These are phyloP conservation scores for Pseudocercospora musae DNA, from an alignment of 2,329 filamentous ascomycete species.

Conservation along the genomic window DNA sequence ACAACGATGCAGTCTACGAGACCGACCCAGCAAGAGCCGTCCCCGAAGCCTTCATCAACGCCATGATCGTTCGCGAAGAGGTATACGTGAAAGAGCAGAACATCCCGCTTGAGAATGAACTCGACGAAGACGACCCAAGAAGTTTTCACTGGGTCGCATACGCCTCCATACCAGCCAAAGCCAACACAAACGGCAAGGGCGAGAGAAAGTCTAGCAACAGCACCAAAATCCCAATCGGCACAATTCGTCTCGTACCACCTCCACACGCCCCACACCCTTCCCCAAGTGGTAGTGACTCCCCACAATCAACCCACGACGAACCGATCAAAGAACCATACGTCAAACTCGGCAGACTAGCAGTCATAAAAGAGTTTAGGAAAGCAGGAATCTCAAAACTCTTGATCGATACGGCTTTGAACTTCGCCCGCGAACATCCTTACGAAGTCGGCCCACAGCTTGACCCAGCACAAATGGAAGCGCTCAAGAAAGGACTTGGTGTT, in stretches of 20 bases:
- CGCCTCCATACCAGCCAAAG: slow-evolving; percentile 52
- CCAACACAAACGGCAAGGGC: slow-evolving; percentile 33
- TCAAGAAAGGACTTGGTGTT: slow-evolving; percentile 35
- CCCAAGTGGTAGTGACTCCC: slow-evolving; percentile 26
- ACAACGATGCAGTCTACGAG: slow-evolving; percentile 28
- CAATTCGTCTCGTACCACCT: slow-evolving; percentile 76
- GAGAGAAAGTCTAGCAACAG: slow-evolving; percentile 39
- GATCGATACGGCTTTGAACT: slow-evolving; percentile 65
- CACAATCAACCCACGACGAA: slow-evolving; percentile 13
- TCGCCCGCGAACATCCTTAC: slow-evolving; percentile 60
- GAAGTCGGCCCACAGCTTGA: slow-evolving; percentile 39
- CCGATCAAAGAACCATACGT: slow-evolving; percentile 66
- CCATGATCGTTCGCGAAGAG: slow-evolving; percentile 55
- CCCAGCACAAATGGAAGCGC: slow-evolving; percentile 33
- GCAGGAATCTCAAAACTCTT: slow-evolving; percentile 63
- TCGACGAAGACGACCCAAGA: slow-evolving; percentile 74
- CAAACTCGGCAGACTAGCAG: slow-evolving; percentile 75
- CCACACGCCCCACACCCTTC: slow-evolving; percentile 53
- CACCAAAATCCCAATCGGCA: slow-evolving; percentile 61
- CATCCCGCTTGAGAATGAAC: slow-evolving; percentile 63
- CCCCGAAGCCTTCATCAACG: slow-evolving; percentile 50
- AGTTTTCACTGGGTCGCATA: slow-evolving; percentile 90
- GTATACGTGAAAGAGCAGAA: slow-evolving; percentile 59
- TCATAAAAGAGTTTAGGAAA: slow-evolving; percentile 49
- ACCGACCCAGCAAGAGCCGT: slow-evolving; percentile 35